Evolutionary conservation across 2,329 filamentous ascomycete genomes (phyloP).

Genomic region (Phialocephala subalpina): DNA sequence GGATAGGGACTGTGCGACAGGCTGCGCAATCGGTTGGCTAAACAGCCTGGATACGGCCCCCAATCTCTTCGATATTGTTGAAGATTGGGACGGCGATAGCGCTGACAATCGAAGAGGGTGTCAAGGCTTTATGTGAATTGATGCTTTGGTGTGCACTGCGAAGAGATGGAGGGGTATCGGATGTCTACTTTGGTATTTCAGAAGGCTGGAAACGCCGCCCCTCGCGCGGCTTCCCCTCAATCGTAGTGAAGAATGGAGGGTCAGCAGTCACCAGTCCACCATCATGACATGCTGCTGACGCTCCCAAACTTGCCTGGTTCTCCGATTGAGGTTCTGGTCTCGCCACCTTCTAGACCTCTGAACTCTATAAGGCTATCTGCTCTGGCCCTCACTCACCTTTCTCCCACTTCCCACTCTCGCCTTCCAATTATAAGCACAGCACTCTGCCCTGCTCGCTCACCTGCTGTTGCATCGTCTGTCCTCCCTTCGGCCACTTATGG

Average conservation of each 20-base stretch:
- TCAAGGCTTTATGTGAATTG: conserved; percentile 3
- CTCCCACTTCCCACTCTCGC: neutral
- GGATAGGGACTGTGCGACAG: conserved; percentile 2
- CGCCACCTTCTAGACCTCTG: neutral
- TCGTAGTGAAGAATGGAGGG: too few species aligned
- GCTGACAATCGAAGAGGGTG: conserved; percentile 10
- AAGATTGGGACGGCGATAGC: neutral
- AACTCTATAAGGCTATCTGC: neutral
- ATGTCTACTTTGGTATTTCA: neutral
- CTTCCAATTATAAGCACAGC: conserved; percentile 4
- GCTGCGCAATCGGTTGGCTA: neutral
- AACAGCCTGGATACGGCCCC: neutral
- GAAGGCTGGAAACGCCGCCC: neutral
- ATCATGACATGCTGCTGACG: conserved; percentile 4
- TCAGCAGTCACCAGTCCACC: neutral
- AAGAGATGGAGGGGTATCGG: conserved; percentile 11
- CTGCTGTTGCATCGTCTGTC: neutral
- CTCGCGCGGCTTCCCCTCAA: neutral
- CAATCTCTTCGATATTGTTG: neutral
- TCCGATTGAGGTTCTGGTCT: conserved; percentile 1
- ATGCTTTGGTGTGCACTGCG: neutral
- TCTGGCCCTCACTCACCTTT: neutral
- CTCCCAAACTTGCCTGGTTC: neutral
- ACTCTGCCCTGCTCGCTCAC: neutral
- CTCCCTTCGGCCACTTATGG: conserved; percentile 6